phyloP scores from a whole-genome alignment of 2,329 filamentous ascomycete species.

The Exserohilum rostratum region DNA sequence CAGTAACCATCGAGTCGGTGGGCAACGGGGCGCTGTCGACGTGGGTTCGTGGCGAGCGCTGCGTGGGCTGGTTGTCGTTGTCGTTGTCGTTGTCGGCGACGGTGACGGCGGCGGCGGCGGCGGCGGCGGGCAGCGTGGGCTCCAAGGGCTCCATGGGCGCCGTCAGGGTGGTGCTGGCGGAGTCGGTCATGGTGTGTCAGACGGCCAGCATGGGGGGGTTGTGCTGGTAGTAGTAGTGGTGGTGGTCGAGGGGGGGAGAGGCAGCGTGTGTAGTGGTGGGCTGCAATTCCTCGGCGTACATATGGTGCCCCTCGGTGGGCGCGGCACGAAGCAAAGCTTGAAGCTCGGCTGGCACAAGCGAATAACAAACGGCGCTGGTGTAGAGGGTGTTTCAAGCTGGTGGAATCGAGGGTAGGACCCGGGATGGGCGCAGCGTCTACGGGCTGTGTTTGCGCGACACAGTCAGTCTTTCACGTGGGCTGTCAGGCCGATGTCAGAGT shows the following conservation, averaged over 20 bases:
- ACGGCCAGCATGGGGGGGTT: constrained; percentile 16
- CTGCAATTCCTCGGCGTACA: constrained; percentile 6
- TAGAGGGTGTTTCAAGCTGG: constrained; percentile 31
- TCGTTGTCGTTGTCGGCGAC: too few relatives aligned
- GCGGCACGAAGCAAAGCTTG: background rate
- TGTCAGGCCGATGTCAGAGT: too few relatives aligned
- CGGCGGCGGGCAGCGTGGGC: constrained; percentile 1
- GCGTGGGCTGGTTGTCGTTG: background rate
- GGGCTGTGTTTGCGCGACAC: background rate
- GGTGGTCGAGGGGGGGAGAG: background rate
- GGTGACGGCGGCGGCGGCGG: too few relatives aligned
- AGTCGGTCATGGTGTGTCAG: constrained; percentile 21
- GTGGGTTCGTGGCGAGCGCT: constrained; percentile 35
- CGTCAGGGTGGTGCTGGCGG: constrained; percentile 8
- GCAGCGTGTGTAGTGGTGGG: background rate
- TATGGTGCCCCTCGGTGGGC: constrained; percentile 6
- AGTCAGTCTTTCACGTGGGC: constrained; percentile 1
- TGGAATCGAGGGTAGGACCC: constrained; percentile 13
- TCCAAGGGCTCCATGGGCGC: background rate
- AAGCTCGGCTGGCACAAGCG: constrained; percentile 13
- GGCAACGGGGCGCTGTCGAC: constrained; percentile 44
- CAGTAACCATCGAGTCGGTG: constrained; percentile 77
- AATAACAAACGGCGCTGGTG: constrained; percentile 24
- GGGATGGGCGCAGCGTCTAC: background rate
- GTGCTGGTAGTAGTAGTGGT: too few relatives aligned